Evolutionary conservation across 768 basidiomycete species (phyloP).

Genomic region (Tylopilus intermedius): DNA sequence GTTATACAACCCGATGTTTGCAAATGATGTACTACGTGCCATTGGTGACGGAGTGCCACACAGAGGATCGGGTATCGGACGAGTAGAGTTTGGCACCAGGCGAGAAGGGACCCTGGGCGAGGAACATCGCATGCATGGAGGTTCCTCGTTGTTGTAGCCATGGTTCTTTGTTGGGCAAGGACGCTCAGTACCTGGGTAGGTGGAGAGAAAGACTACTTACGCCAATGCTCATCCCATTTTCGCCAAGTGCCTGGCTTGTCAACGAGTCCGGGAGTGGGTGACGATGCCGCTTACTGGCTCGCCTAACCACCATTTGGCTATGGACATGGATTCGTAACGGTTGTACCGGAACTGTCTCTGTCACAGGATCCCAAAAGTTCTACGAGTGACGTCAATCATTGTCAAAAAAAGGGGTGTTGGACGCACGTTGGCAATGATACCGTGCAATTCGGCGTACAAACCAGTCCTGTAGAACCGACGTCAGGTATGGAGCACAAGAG

Average conservation of each 20-base stretch:
- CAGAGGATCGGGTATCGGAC: slow-evolving; percentile 7
- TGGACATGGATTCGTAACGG: slow-evolving; percentile 54
- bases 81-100: slow-evolving; percentile 53
- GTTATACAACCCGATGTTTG: slow-evolving; percentile 82
- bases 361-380: slow-evolving; percentile 84
- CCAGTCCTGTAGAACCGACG: slow-evolving; percentile 64
- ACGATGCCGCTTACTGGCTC: slow-evolving; percentile 63
- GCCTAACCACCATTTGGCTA: slow-evolving; percentile 79
- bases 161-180: slow-evolving; percentile 55
- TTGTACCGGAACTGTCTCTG: slow-evolving; percentile 66
- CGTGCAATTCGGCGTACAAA: slow-evolving; percentile 83
- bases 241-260: slow-evolving; percentile 58
- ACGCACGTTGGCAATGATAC: slow-evolving; percentile 82
- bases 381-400: slow-evolving; percentile 26
- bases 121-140: slow-evolving; percentile 85
- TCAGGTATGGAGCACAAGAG: not conserved
- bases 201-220: slow-evolving; percentile 40
- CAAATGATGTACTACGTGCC: slow-evolving; percentile 65
- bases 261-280: too few relatives aligned
- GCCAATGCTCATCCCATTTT: slow-evolving; percentile 66
- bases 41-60: slow-evolving; percentile 62
- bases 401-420: not conserved
- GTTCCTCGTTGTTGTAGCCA: slow-evolving; percentile 79
- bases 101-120: slow-evolving; percentile 88
- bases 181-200: not conserved